phyloP scores from a whole-genome alignment of 2,329 filamentous ascomycete species.

The Neonectria faginata region DNA sequence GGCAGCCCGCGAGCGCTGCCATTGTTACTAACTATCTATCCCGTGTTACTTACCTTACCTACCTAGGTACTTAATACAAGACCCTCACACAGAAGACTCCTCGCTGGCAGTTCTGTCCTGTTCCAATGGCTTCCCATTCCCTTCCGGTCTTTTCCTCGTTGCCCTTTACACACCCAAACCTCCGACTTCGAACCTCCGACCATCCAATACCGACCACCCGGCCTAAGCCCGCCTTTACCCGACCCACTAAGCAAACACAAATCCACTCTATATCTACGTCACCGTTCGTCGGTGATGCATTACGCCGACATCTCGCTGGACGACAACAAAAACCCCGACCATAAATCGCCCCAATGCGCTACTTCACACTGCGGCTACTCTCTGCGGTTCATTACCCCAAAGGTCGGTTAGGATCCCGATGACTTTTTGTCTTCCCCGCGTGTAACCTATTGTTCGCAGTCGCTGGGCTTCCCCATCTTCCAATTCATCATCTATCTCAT shows the following conservation, averaged over 20 bases:
- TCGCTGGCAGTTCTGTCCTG: not conserved
- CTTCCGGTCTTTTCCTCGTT: not conserved
- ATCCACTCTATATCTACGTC: conserved; percentile 30
- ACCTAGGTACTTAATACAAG: not conserved
- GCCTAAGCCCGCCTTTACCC: conserved; percentile 43
- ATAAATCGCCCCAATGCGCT: conserved; percentile 3
- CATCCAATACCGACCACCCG: conserved; percentile 34
- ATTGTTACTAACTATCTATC: not conserved
- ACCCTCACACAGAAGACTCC: not conserved
- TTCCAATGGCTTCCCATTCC: not conserved
- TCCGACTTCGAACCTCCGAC: conserved; percentile 20
- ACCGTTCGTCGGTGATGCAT: conserved; percentile 30
- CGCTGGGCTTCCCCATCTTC: not conserved
- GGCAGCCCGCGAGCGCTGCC: not conserved
- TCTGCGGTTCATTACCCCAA: not conserved
- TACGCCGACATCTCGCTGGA: conserved; percentile 17
- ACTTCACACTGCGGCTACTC: conserved; percentile 1
- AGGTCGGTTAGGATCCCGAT: conserved; percentile 12
- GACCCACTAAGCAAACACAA: conserved; percentile 24
- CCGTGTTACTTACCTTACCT: no score
- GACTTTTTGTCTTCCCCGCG: conserved; percentile 2
- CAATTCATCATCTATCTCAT: not conserved
- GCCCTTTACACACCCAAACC: conserved; percentile 19
- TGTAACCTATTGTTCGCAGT: not conserved
- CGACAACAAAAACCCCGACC: conserved; percentile 20